Evolutionary conservation across 2,329 filamentous ascomycete species (phyloP), one percentile per base, ranked within the genome.

Genomic region (Colletotrichum sp.): DNA sequence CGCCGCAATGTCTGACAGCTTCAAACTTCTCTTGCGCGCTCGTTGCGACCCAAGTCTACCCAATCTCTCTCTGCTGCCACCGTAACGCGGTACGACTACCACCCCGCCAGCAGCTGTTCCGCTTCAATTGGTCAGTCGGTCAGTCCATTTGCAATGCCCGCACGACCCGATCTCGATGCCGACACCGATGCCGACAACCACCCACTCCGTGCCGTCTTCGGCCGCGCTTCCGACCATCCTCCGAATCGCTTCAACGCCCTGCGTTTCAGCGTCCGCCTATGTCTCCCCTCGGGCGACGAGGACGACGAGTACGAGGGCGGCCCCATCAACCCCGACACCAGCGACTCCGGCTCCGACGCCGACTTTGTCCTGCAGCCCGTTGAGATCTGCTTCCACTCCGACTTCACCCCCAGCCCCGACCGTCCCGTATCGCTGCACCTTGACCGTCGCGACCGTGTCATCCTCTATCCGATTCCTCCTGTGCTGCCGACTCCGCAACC

Each of bases 361-460:
- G 65, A 66, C 13, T 39, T 52, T 32, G 34, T 74, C 34, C 59
- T 74, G 24, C 66, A 68, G 5, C 66, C 68, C 48, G 22, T 74
- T 13, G 72, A 74, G 72, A 64, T 68, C 24, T 65, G 66, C 59
- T 69, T 74, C 59, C 66, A 74, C 66, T 66, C 57, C 8, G 48
- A 65, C 12, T 74, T 65, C 34, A 24, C 12, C 10, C 62, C 62
- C 16, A 32, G 12, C 62, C 32, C 62, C 13, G 15, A 48, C 62
- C 62, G 7, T 28, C 62, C 62, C 13, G 8, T 65, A 3, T 65
- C 62, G 16, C 62, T 65, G 15, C 34, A 65, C 34, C 30, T 65
- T 13, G 34, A 65, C n/a, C 18, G 24, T 28, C 32, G 18, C 22
- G n/a, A 65, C 18, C 6, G 34, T 28, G 34, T 65, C 9, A 18